Percentiles rank a stretch among this genome's conserved stretches.
phyloP scores from a whole-genome alignment of 1,284 basidiomycete genomes.

The Limonomyces culmigenus region DNA sequence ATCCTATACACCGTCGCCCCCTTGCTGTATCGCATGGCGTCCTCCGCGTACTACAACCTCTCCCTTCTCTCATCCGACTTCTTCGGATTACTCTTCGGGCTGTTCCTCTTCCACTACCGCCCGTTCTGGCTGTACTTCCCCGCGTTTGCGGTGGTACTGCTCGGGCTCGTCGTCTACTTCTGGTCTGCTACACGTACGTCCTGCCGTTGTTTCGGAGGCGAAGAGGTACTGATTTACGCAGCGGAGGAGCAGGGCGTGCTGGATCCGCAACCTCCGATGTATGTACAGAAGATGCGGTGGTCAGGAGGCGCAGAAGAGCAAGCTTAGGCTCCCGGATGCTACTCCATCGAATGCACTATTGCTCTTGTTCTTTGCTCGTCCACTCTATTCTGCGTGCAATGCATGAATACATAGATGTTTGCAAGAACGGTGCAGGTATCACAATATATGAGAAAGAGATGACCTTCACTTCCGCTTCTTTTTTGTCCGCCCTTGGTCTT shows the following conservation, averaged over 20 bases:
- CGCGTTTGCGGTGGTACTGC: conserved; percentile 48
- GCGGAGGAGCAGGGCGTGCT: conserved; percentile 63
- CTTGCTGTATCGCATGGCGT: conserved; percentile 68
- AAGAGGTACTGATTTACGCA: conserved; percentile 13
- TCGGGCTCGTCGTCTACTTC: conserved; percentile 68
- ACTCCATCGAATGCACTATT: too few relatives aligned
- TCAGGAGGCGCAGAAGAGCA: too few relatives aligned
- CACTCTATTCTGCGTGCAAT: too few relatives aligned
- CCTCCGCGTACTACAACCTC: conserved; percentile 71
- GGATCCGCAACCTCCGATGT: conserved; percentile 42
- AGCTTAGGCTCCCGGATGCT: too few relatives aligned
- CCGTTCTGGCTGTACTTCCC: conserved; percentile 79
- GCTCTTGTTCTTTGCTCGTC: too few relatives aligned
- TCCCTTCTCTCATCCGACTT: conserved; percentile 73
- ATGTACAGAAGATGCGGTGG: conserved; percentile 36
- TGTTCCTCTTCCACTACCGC: conserved; percentile 55
- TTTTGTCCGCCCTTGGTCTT: too few relatives aligned
- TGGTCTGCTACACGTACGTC: conserved; percentile 64
- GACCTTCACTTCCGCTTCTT: too few relatives aligned
- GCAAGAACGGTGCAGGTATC: too few relatives aligned
- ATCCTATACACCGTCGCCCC: conserved; percentile 74
- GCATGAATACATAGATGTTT: too few relatives aligned
- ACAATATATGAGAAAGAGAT: too few relatives aligned
- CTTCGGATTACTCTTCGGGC: conserved; percentile 65
- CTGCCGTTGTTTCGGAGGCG: conserved; percentile 2